These are phyloP conservation scores for Diaporthe longicolla DNA, from an alignment of 2,329 filamentous ascomycete genomes.

Conservation along the genomic window DNA sequence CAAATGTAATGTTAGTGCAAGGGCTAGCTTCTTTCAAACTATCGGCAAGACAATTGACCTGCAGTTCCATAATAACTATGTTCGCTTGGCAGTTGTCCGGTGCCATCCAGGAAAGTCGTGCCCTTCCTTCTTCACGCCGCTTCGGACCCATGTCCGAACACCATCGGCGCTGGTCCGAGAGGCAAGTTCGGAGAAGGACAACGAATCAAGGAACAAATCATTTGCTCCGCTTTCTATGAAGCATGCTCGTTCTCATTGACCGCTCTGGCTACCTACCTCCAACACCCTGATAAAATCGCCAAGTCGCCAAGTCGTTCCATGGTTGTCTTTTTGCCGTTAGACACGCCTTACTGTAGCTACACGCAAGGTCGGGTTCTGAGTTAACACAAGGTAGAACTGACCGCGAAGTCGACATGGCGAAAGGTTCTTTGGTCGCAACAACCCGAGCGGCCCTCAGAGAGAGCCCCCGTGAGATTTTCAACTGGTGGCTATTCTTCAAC, in stretches of 20 bases:
- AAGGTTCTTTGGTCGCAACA: neutral
- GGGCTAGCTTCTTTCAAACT: neutral
- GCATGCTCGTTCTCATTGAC: neutral
- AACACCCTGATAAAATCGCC: neutral
- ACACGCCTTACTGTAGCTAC: neutral
- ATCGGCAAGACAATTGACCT: neutral
- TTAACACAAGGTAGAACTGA: neutral
- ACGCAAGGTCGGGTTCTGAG: neutral
- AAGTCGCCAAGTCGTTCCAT: neutral
- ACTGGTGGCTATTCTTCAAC: slow-evolving; percentile 14
- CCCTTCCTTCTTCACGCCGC: neutral
- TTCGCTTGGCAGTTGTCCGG: neutral
- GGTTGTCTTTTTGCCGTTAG: neutral
- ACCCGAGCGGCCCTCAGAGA: slow-evolving; percentile 3
- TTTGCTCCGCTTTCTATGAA: neutral
- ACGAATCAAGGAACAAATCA: neutral
- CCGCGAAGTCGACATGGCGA: neutral
- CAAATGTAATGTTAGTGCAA: neutral
- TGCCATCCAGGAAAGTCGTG: neutral
- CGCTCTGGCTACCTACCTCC: neutral
- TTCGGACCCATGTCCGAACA: neutral
- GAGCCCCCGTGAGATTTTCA: slow-evolving; percentile 10
- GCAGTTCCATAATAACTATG: neutral
- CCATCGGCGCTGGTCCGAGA: neutral
- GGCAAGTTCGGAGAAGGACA: neutral